phyloP scores from a whole-genome alignment of 78 protist species.

The Dictyostelium capitatum region DNA sequence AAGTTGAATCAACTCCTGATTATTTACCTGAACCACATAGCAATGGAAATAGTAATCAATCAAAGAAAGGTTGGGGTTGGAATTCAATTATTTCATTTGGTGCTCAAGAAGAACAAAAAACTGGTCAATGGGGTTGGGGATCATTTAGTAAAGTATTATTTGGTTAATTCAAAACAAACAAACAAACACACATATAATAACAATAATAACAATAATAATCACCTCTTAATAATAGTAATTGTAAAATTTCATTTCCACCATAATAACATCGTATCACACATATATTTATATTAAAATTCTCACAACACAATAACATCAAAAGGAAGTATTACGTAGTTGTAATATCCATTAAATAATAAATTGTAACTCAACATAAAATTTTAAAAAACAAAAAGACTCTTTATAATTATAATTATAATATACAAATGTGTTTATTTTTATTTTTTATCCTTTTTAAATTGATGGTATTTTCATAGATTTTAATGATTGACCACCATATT shows the following conservation, averaged over 20 bases:
- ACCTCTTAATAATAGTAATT: not conserved
- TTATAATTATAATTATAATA: not conserved
- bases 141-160: conserved; percentile 61
- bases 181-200: no score
- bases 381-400: no score
- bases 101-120: not conserved
- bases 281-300: no score
- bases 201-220: not conserved
- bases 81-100: conserved; percentile 64
- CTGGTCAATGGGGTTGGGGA: conserved; percentile 53
- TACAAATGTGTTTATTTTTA: not conserved
- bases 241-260: not conserved
- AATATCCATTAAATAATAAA: no score
- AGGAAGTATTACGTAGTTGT: no score
- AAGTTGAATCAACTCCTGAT: conserved; percentile 55
- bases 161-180: conserved; percentile 66
- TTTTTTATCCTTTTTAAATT: not conserved
- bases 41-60: not conserved
- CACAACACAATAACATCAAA: no score
- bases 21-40: conserved; percentile 42
- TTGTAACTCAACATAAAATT: no score
- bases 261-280: not conserved
- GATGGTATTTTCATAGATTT: conserved; percentile 1
- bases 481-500: not conserved
- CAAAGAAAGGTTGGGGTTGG: conserved; percentile 59